phyloP scores from a whole-genome alignment of 345 rosid genomes.

The Clausena lansium region DNA sequence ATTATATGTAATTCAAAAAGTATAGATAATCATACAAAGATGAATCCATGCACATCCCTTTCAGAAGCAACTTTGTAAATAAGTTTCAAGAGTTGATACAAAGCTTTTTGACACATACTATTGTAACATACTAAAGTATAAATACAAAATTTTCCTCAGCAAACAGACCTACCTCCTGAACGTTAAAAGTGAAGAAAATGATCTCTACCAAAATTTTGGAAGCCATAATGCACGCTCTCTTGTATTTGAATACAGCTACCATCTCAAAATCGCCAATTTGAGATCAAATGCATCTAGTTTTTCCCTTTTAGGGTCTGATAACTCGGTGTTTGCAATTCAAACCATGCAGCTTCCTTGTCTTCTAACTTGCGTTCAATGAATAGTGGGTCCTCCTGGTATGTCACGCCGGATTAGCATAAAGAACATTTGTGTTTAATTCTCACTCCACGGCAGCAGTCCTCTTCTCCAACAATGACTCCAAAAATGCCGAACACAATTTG shows the following conservation, averaged over 20 bases:
- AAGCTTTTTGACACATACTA: neutral
- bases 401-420: neutral
- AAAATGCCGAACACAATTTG: slow-evolving; percentile 63
- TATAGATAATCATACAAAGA: no score
- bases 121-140: neutral
- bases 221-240: slow-evolving; percentile 2
- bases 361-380: neutral
- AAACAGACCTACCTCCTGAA: neutral
- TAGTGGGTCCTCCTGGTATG: neutral
- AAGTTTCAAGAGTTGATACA: no score
- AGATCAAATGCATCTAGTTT: neutral
- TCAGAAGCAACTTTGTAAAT: no score
- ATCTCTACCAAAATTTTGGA: slow-evolving; percentile 4
- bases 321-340: neutral
- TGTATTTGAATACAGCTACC: slow-evolving; percentile 1
- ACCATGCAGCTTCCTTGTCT: neutral
- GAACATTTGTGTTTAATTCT: neutral
- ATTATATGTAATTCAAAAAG: no score
- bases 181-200: neutral
- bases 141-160: neutral
- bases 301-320: neutral
- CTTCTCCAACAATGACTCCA: slow-evolving; percentile 78
- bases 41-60: no score
- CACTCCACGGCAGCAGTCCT: slow-evolving; percentile 52
- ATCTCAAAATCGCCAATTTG: neutral